A percentile compares a stretch with the other conserved stretches of the same genome.
Evolutionary conservation across 768 basidiomycete species (phyloP).

Genomic region (Calvatia gigantea): DNA sequence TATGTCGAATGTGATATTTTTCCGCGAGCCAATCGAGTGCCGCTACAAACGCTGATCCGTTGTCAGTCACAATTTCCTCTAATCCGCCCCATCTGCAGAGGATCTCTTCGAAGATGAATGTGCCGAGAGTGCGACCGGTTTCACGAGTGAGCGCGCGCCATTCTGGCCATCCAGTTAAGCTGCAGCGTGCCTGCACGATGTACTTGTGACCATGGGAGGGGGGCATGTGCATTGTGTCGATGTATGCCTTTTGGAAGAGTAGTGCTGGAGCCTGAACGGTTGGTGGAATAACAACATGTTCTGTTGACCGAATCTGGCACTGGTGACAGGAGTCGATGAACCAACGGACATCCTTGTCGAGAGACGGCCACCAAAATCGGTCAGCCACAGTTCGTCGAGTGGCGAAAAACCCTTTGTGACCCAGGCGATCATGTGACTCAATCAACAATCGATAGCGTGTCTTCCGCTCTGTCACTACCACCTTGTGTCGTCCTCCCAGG

Average conservation of each 20-base stretch:
- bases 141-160: constrained; percentile 24
- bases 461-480: constrained; percentile 15
- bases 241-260: constrained; percentile 31
- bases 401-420: constrained; percentile 25
- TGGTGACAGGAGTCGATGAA: constrained; percentile 24
- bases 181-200: constrained; percentile 33
- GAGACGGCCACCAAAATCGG: constrained; percentile 28
- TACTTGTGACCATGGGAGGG: constrained; percentile 26
- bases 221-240: constrained; percentile 40
- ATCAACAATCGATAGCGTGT: constrained; percentile 18
- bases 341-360: constrained; percentile 21
- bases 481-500: constrained; percentile 17
- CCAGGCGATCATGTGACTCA: constrained; percentile 22
- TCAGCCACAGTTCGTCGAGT: constrained; percentile 17
- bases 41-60: constrained; percentile 27
- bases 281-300: constrained; percentile 22
- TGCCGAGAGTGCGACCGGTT: constrained; percentile 21
- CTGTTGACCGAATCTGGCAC: constrained; percentile 22
- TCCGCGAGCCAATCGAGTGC: constrained; percentile 17
- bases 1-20: constrained; percentile 26
- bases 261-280: constrained; percentile 20
- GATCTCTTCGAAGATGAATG: constrained; percentile 21
- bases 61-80: constrained; percentile 35
- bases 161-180: constrained; percentile 30
- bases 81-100: constrained; percentile 26